Conservation (phyloP, 495 filamentous ascomycete species). For the Neurospora hispaniola region DNA sequence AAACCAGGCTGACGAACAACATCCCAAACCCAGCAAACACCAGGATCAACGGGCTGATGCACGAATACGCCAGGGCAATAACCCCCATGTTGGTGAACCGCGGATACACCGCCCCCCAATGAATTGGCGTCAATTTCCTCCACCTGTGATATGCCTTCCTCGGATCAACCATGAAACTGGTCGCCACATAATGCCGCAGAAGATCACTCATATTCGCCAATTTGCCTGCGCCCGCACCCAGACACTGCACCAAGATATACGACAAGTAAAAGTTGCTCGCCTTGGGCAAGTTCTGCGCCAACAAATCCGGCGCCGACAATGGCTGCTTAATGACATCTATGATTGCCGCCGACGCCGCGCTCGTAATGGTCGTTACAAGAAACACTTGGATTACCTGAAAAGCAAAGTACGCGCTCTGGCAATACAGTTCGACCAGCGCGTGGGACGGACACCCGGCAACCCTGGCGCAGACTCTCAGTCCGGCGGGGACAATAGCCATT, state of each 20-base stretch:
- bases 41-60: slow-evolving; percentile 84
- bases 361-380: slow-evolving; percentile 69
- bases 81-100: slow-evolving; percentile 67
- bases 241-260: slow-evolving; percentile 78
- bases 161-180: slow-evolving; percentile 58
- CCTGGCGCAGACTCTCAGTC: slow-evolving; percentile 67
- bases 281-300: slow-evolving; percentile 63
- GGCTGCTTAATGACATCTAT: slow-evolving; percentile 52
- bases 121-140: slow-evolving; percentile 49
- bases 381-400: slow-evolving; percentile 97
- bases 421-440: slow-evolving; percentile 71
- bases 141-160: slow-evolving; percentile 64
- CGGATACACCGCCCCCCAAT: slow-evolving; percentile 61
- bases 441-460: slow-evolving; percentile 67
- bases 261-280: slow-evolving; percentile 87
- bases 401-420: slow-evolving; percentile 85
- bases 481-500: slow-evolving; percentile 61
- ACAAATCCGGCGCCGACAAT: slow-evolving; percentile 42
- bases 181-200: slow-evolving; percentile 52
- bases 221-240: slow-evolving; percentile 55
- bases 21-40: slow-evolving; percentile 70
- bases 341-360: slow-evolving; percentile 55
- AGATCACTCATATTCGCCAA: slow-evolving; percentile 47
- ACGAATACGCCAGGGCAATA: slow-evolving; percentile 62
- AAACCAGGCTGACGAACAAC: slow-evolving; percentile 70